Evolutionary conservation across 129 eudicot species (phyloP).

Genomic region (Silybum marianum): DNA sequence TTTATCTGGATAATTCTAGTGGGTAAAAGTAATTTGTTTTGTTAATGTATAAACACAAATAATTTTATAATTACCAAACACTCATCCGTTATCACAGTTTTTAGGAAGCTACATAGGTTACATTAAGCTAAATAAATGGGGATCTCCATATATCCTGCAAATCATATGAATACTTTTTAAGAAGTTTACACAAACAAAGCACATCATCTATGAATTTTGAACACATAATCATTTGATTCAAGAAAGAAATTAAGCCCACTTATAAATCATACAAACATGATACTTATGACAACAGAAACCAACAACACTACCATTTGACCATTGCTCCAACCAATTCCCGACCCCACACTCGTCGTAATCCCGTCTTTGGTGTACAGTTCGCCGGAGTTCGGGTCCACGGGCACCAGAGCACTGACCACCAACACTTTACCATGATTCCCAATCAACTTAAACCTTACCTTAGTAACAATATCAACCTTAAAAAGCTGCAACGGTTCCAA

Average conservation of each 20-base stretch:
- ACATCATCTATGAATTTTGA: background rate
- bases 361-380: background rate
- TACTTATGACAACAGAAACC: background rate
- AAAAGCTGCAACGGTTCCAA: conserved; percentile 15
- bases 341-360: background rate
- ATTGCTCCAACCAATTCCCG: background rate
- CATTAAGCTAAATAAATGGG: background rate
- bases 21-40: too few species aligned
- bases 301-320: background rate
- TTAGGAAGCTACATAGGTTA: background rate
- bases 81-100: too few species aligned
- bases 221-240: background rate
- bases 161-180: too few species aligned
- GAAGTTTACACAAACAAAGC: background rate
- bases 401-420: background rate
- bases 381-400: background rate
- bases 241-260: background rate
- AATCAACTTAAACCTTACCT: conserved; percentile 20
- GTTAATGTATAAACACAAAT: too few species aligned
- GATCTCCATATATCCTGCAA: background rate
- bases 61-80: too few species aligned
- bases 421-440: background rate
- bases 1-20: too few species aligned
- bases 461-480: conserved; percentile 18
- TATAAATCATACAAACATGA: background rate